Base-by-base conservation (phyloP, 371 early-diverging fungal species). In the Circinella minor region DNA sequence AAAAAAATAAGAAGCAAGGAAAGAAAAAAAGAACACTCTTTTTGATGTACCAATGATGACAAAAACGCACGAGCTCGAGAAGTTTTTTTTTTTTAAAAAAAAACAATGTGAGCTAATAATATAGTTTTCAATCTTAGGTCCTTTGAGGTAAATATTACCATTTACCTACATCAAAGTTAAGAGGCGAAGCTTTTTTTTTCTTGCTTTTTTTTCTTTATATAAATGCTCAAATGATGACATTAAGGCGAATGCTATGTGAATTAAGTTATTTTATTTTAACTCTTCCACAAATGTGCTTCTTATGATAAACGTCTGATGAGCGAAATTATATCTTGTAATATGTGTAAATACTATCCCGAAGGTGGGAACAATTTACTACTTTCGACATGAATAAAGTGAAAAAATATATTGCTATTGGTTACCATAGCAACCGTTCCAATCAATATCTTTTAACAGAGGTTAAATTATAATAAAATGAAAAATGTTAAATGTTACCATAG, bases 61-160 rank as follows among this genome's bases (percentile, higher is more conserved):
- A 57, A 43, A 27, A 43, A 43, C 11, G 43, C 43, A 43, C 43
- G 3, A 11, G 43, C 43, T 43, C 43, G 43, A 43, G 43, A 9
- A 11, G 6, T 43, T 43, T 43, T 55, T 55, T 55, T 55, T 55
- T 20, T 20, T 15, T n/a, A 55, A 55, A 17, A 17, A 18, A 54
- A 54, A 1, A 57, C 57, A 57, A 34, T 57, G 57, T 57, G 10
- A 17, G 11, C 27, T 27, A 57, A 57, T 9, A 43, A 43, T 43
- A 57, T 57, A 57, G 57, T 57, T 57, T 57, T 57, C 57, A 57
- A 57, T 57, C 57, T 27, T 20, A 57, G 57, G 57, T 34, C 27
- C 27, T 17, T 57, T 43, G 43, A 11, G 43, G 11, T 6, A 9
- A 43, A 43, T 9, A 43, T 43, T 27, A 27, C 27, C 27, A 27